phyloP scores from a whole-genome alignment of 139 green algal species.

The Coelastrella sp. region DNA sequence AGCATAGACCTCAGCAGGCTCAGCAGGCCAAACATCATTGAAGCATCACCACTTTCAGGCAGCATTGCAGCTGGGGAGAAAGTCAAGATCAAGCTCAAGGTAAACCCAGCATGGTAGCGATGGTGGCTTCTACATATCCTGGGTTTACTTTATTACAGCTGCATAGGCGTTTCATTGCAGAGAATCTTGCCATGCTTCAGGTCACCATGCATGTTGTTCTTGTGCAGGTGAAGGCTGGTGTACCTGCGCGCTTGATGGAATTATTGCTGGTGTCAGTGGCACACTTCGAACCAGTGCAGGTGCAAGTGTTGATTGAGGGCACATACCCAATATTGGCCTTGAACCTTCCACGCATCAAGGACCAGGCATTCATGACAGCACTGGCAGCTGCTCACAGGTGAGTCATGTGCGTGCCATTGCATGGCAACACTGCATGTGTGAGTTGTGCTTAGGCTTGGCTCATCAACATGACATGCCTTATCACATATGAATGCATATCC shows the following conservation, averaged over 20 bases:
- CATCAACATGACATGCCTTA: background rate
- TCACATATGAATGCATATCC: background rate
- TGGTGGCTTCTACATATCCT: background rate
- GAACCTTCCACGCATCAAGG: slow-evolving; percentile 65
- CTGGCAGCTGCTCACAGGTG: slow-evolving; percentile 42
- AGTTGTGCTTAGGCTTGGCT: background rate
- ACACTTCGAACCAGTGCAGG: slow-evolving; percentile 80
- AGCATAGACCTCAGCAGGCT: slow-evolving; percentile 67
- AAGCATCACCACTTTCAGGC: slow-evolving; percentile 58
- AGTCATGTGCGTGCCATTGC: background rate
- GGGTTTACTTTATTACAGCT: background rate
- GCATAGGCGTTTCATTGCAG: background rate
- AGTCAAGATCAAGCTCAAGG: slow-evolving; percentile 71
- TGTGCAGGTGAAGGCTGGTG: slow-evolving; percentile 62
- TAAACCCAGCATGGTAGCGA: background rate
- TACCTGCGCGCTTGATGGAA: slow-evolving; percentile 79
- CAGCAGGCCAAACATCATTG: slow-evolving; percentile 55
- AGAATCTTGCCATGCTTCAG: no score
- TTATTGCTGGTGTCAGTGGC: slow-evolving; percentile 76
- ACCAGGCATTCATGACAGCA: slow-evolving; percentile 52
- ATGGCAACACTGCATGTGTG: background rate
- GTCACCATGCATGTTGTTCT: background rate
- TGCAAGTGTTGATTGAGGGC: slow-evolving; percentile 76
- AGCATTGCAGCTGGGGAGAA: slow-evolving; percentile 60
- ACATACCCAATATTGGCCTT: slow-evolving; percentile 71